Evolutionary conservation across 108 stramenopile species (phyloP), one percentile per base, ranked within the genome.

Genomic region (Licmophora abbreviata): DNA sequence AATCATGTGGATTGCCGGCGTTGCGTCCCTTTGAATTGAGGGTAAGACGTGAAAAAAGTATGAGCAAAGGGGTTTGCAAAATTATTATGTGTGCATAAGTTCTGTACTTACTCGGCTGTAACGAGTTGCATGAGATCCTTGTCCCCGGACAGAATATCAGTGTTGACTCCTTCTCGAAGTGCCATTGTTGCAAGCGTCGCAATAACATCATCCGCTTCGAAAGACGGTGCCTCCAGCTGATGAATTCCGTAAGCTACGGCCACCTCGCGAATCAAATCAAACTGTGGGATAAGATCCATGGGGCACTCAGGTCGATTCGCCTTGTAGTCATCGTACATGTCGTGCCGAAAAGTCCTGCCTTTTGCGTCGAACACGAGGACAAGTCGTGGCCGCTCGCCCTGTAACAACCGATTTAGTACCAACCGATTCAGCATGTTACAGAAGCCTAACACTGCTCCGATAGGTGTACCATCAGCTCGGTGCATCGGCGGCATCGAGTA

Each of bases 131-230:
- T 83, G 40, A 94, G 58, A 70, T 94, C 92, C 66, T 94, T 94
- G 55, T 94, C 92, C 6, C 84, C 86, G 17, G 73, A 71, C 24
- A 90, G 61, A 10, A 94, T 85, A 30, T 83, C 61, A 0, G 79
- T 77, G 43, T 81, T 67, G 3, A 83, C 52, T 10, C 84, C 84
- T 50, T 80, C 67, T 35, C 73, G 53, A 2, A 70, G 30, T 2
- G 81, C 88, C 54, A 58, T 65, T n/a, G 52, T 63, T 2, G 79
- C 54, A 21, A 94, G 35, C 0, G 86, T 85, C 0, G 92, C 92
- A 65, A 94, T 94, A 23, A 94, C 88, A 73, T 94, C 92, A 50
- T 94, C 92, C 1, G 92, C 92, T 57, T 94, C 92, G 56, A 68
- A 90, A 0, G 77, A 79, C 37, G 58, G 55, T 8, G 88, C 86